Percentiles rank a stretch among this genome's conserved stretches.
phyloP scores from a whole-genome alignment of 495 filamentous ascomycete genomes.

The Penicillium soppii region DNA sequence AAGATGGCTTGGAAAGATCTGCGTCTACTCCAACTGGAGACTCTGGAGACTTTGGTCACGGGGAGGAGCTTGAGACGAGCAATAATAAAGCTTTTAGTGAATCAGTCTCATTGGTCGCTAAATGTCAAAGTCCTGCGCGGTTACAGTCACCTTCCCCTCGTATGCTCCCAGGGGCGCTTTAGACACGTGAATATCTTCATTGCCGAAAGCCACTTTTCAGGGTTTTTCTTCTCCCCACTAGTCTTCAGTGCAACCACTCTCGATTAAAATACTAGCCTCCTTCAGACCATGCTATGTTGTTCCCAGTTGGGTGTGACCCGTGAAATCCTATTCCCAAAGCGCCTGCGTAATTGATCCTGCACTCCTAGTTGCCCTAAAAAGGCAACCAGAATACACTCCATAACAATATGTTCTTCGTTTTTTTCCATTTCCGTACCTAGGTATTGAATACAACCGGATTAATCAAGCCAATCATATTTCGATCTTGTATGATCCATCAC shows the following conservation, averaged over 20 bases:
- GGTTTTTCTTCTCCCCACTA: constrained; percentile 5
- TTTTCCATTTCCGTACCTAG: constrained; percentile 1
- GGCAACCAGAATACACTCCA: constrained; percentile 16
- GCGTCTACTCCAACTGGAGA: constrained; percentile 6
- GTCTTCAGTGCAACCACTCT: neutral
- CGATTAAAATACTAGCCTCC: neutral
- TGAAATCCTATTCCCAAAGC: neutral
- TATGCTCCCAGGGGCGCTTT: constrained; percentile 11
- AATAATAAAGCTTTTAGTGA: constrained; percentile 5
- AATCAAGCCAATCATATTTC: constrained; percentile 13
- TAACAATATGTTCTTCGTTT: neutral
- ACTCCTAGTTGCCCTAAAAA: constrained; percentile 20
- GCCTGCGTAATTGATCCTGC: constrained; percentile 2
- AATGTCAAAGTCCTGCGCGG: constrained; percentile 1
- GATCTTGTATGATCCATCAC: constrained; percentile 13
- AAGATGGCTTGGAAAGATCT: neutral
- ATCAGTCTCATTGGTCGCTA: neutral
- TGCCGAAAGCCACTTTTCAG: constrained; percentile 13
- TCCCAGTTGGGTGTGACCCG: neutral
- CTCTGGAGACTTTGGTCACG: neutral
- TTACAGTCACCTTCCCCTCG: constrained; percentile 6
- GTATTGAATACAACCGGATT: constrained; percentile 10
- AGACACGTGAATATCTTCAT: constrained; percentile 13
- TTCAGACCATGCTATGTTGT: neutral
- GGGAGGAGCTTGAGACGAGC: constrained; percentile 6